These are phyloP conservation scores for Trichoderma lentiforme DNA, from an alignment of 2,329 filamentous ascomycete species.

Conservation along the genomic window DNA sequence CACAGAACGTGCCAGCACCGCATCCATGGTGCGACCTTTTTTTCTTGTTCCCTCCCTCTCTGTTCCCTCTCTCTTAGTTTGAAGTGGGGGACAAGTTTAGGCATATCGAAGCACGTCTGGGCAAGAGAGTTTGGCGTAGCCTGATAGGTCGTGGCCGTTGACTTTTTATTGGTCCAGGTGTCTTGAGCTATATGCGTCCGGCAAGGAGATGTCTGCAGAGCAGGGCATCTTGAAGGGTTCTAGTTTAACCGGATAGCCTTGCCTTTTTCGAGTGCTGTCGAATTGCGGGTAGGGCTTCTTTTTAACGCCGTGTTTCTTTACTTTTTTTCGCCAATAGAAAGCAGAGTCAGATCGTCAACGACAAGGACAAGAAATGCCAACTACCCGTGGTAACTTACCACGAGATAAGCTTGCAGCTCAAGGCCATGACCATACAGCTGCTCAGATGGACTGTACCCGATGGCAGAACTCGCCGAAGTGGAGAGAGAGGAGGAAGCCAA, in stretches of 20 bases:
- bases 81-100: background rate
- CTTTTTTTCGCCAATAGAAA: background rate
- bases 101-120: background rate
- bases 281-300: background rate
- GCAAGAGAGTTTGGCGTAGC: background rate
- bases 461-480: background rate
- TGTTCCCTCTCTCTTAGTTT: background rate
- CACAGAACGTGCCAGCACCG: background rate
- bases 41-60: background rate
- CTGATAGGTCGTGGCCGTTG: background rate
- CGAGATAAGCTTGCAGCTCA: background rate
- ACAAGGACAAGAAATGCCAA: background rate
- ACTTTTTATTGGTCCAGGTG: background rate
- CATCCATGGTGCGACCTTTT: background rate
- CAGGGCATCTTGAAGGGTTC: background rate
- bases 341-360: background rate
- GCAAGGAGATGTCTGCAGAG: slow-evolving; percentile 7
- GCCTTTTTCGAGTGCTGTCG: background rate
- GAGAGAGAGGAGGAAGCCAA: background rate
- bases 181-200: slow-evolving; percentile 1
- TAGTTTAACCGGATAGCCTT: slow-evolving; percentile 11
- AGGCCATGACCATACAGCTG: background rate
- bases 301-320: background rate
- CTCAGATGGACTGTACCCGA: background rate
- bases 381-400: background rate